Conservation (phyloP, 495 filamentous ascomycete genomes). For the Xylaria telfairii region DNA sequence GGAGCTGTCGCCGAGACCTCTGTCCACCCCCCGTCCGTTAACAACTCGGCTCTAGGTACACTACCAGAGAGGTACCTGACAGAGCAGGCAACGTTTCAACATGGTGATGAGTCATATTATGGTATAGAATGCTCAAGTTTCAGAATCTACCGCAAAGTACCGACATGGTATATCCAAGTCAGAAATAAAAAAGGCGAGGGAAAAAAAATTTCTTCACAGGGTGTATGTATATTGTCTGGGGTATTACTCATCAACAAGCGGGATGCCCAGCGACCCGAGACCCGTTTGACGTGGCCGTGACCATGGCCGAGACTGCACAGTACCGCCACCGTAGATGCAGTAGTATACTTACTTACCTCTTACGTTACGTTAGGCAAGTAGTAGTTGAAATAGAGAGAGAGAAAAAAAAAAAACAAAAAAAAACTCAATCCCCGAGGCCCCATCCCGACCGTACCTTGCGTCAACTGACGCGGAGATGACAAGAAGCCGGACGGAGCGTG, state of each 20-base stretch:
- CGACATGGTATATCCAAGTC: not conserved
- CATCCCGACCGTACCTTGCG: constrained; percentile 20
- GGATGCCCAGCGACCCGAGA: constrained; percentile 1
- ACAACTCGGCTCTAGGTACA: not conserved
- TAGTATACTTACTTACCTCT: too few species aligned
- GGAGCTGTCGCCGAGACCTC: not conserved
- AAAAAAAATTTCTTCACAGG: not conserved
- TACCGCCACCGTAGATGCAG: too few species aligned
- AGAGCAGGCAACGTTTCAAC: not conserved
- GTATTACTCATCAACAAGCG: not conserved
- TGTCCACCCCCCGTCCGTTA: not conserved
- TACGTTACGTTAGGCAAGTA: too few species aligned
- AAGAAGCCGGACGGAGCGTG: not conserved
- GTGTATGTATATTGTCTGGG: not conserved
- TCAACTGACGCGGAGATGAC: constrained; percentile 20
- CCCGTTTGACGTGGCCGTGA: not conserved
- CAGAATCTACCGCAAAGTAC: not conserved
- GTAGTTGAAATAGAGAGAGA: too few species aligned
- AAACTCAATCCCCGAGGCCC: too few species aligned
- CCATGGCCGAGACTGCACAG: too few species aligned
- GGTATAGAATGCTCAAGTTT: not conserved
- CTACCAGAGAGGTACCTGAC: not conserved
- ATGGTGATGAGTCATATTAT: constrained; percentile 3
- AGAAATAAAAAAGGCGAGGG: not conserved
- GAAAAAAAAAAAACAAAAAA: too few species aligned